Conservation (phyloP, 345 rosid genomes). For the Gossypium herbaceum region DNA sequence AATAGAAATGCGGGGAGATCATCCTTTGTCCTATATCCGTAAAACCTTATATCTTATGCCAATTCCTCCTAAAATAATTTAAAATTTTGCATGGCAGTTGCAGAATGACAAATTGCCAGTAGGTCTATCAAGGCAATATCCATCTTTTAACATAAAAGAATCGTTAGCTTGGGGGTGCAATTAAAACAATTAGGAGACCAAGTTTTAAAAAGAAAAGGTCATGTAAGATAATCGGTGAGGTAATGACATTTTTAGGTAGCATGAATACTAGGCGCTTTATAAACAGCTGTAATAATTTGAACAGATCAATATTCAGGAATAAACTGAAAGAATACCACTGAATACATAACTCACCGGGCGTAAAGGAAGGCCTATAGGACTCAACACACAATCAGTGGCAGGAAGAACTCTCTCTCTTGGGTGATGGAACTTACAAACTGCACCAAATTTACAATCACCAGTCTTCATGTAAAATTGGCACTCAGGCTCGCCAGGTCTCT, state of each 20-base stretch:
- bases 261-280: background rate
- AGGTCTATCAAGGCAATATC: background rate
- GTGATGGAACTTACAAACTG: slow-evolving; percentile 92
- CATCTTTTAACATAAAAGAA: background rate
- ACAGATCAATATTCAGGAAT: background rate
- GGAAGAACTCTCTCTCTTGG: slow-evolving; percentile 93
- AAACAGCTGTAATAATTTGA: background rate
- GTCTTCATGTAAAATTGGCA: slow-evolving; percentile 99
- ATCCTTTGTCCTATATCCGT: background rate
- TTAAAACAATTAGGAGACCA: background rate
- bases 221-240: background rate
- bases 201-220: background rate
- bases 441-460: slow-evolving; percentile 96
- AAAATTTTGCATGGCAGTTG: background rate
- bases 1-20: background rate
- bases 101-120: background rate
- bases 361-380: slow-evolving; percentile 87
- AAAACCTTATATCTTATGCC: background rate
- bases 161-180: background rate
- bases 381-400: slow-evolving; percentile 83
- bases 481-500: slow-evolving; percentile 94
- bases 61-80: background rate
- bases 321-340: background rate
- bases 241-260: background rate
- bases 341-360: slow-evolving; percentile 64